Evolutionary conservation across 2,329 filamentous ascomycete genomes (phyloP).

Genomic region (Alternaria longipes): DNA sequence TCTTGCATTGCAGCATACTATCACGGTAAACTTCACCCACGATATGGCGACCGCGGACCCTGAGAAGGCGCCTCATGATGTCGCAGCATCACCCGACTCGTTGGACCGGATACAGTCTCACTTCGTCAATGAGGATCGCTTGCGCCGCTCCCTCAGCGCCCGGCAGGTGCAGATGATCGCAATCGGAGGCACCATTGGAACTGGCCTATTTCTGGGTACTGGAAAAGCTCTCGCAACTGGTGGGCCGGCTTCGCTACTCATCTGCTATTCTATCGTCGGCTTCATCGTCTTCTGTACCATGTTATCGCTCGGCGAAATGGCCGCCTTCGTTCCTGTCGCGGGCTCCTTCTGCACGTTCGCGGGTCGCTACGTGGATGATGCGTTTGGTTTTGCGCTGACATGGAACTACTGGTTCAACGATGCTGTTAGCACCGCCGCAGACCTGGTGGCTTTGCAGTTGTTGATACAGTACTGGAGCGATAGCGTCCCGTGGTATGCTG

Average conservation of each 20-base stretch:
- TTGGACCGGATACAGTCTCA: slow-evolving; percentile 20
- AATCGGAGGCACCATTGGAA: slow-evolving; percentile 68
- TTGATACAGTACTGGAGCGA: slow-evolving; percentile 51
- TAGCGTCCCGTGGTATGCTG: slow-evolving; percentile 42
- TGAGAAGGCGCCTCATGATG: slow-evolving; percentile 26
- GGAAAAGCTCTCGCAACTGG: slow-evolving; percentile 63
- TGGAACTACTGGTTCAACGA: slow-evolving; percentile 49
- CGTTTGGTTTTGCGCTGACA: slow-evolving; percentile 58
- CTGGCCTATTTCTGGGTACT: slow-evolving; percentile 68
- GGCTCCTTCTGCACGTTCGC: slow-evolving; percentile 43
- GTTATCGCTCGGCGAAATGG: slow-evolving; percentile 51
- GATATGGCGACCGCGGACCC: slow-evolving; percentile 24
- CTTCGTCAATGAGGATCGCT: slow-evolving; percentile 34
- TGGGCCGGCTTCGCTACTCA: slow-evolving; percentile 41
- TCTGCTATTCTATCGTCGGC: slow-evolving; percentile 52
- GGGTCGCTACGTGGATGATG: slow-evolving; percentile 65
- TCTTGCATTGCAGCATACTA: slow-evolving; percentile 2
- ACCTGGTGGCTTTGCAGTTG: slow-evolving; percentile 47
- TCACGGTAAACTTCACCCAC: background rate
- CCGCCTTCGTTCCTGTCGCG: slow-evolving; percentile 49
- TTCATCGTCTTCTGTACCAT: slow-evolving; percentile 47
- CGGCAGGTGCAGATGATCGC: slow-evolving; percentile 70
- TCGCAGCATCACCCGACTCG: slow-evolving; percentile 22
- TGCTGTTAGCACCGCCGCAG: slow-evolving; percentile 45
- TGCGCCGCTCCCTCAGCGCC: slow-evolving; percentile 40